A percentile compares a stretch with the other conserved stretches of the same genome.
phyloP scores from a whole-genome alignment of 2,329 filamentous ascomycete genomes.

The Alternaria solani region DNA sequence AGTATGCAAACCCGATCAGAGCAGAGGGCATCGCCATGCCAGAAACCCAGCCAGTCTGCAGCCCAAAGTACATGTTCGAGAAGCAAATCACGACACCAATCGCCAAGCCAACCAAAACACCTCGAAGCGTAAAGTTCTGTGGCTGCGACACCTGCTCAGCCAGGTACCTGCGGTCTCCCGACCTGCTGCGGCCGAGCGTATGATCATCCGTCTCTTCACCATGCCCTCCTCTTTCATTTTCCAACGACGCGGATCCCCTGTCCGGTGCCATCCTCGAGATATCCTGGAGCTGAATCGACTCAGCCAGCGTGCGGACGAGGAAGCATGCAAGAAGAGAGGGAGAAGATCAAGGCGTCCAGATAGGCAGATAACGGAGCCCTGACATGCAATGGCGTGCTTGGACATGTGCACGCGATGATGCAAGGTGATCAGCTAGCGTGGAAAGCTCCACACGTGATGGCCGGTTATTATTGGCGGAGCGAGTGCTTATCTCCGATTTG shows the following conservation, averaged over 20 bases:
- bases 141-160: slow-evolving; percentile 51
- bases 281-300: slow-evolving; percentile 29
- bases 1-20: slow-evolving; percentile 92
- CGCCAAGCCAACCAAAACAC: slow-evolving; percentile 77
- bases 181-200: slow-evolving; percentile 25
- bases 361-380: slow-evolving; percentile 11
- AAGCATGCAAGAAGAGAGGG: background rate
- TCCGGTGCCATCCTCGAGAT: slow-evolving; percentile 46
- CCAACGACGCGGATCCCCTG: slow-evolving; percentile 36
- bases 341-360: slow-evolving; percentile 11
- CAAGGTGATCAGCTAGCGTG: slow-evolving; percentile 20
- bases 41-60: slow-evolving; percentile 84
- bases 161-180: slow-evolving; percentile 33
- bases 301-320: slow-evolving; percentile 26
- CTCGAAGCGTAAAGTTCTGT: slow-evolving; percentile 84
- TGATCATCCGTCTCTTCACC: slow-evolving; percentile 27
- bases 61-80: slow-evolving; percentile 98
- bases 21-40: slow-evolving; percentile 98
- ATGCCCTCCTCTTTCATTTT: slow-evolving; percentile 32
- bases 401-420: slow-evolving; percentile 30
- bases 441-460: slow-evolving; percentile 22
- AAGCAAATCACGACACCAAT: slow-evolving; percentile 94
- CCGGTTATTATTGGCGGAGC: slow-evolving; percentile 5
- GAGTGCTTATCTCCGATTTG: slow-evolving; percentile 43
- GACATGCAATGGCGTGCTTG: slow-evolving; percentile 31